Conservation (phyloP, 306 rosid species). For the Cucumis cinereus region DNA sequence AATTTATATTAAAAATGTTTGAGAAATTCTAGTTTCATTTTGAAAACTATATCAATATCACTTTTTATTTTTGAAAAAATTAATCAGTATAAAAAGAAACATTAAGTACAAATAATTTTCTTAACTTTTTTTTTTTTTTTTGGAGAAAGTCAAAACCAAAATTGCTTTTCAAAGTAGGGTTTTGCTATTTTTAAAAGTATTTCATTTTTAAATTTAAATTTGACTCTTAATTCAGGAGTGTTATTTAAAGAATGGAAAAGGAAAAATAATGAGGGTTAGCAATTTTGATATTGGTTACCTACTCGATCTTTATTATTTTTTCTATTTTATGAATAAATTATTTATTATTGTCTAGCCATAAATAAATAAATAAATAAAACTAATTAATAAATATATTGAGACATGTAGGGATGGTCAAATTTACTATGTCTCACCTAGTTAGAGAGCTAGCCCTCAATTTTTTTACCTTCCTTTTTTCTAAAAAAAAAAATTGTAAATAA, state of each 20-base stretch:
- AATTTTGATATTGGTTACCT: background rate
- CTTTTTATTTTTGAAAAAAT: too few species aligned
- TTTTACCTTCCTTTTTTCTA: background rate
- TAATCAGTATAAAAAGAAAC: too few species aligned
- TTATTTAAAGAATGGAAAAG: background rate
- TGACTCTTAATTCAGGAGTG: background rate
- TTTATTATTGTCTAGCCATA: background rate
- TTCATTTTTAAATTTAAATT: background rate
- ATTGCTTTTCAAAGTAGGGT: background rate
- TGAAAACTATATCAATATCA: too few species aligned
- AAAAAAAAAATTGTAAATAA: too few species aligned
- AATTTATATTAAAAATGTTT: too few species aligned
- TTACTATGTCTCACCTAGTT: background rate
- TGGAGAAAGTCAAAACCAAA: background rate
- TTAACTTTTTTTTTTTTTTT: background rate
- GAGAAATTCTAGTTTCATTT: too few species aligned
- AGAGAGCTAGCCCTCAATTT: background rate
- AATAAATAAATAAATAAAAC: background rate
- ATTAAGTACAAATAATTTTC: background rate
- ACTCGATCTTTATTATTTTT: background rate
- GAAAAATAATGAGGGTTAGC: background rate
- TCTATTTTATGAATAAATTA: background rate
- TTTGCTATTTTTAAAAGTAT: background rate
- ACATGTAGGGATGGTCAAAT: background rate
- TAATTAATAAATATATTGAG: background rate